These are phyloP conservation scores for Barbarea vulgaris DNA, from an alignment of 345 rosid species.

Conservation along the genomic window DNA sequence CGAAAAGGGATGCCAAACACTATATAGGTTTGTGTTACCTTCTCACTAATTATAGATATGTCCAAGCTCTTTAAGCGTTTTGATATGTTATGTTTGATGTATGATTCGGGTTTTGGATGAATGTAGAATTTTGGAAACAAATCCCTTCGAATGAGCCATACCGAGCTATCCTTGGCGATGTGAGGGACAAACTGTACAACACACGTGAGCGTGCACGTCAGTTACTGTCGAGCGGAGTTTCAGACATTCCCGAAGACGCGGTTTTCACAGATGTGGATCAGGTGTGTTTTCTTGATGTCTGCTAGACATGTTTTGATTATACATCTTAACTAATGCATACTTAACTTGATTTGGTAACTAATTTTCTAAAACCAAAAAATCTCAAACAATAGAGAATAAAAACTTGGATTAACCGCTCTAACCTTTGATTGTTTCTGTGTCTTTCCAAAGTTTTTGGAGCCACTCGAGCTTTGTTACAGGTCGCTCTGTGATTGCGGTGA, in stretches of 20 bases:
- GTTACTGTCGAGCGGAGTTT: conserved; percentile 66
- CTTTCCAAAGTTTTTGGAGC: conserved; percentile 74
- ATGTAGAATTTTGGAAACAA: conserved; percentile 95
- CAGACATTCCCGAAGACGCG: conserved; percentile 83
- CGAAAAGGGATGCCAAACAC: conserved; percentile 87
- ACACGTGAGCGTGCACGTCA: conserved; percentile 96
- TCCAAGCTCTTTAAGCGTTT: background rate
- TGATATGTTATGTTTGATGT: conserved; percentile 7
- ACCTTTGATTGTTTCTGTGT: conserved; percentile 18
- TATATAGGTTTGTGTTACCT: conserved; percentile 64
- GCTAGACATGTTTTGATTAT: too few relatives aligned
- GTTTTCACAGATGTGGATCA: conserved; percentile 80
- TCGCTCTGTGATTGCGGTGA: conserved; percentile 88
- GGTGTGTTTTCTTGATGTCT: conserved; percentile 39
- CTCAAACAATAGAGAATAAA: too few relatives aligned
- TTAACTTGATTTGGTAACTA: background rate
- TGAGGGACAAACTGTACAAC: conserved; percentile 87
- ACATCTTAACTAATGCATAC: background rate
- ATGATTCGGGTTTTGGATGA: conserved; percentile 5
- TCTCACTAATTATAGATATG: background rate
- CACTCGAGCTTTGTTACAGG: conserved; percentile 94
- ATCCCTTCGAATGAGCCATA: conserved; percentile 90
- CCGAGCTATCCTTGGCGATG: conserved; percentile 88
- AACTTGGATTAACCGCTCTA: too few relatives aligned
- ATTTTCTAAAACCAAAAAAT: too few relatives aligned